phyloP scores from a whole-genome alignment of 2,329 filamentous ascomycete genomes.

The Daldinia sp. region DNA sequence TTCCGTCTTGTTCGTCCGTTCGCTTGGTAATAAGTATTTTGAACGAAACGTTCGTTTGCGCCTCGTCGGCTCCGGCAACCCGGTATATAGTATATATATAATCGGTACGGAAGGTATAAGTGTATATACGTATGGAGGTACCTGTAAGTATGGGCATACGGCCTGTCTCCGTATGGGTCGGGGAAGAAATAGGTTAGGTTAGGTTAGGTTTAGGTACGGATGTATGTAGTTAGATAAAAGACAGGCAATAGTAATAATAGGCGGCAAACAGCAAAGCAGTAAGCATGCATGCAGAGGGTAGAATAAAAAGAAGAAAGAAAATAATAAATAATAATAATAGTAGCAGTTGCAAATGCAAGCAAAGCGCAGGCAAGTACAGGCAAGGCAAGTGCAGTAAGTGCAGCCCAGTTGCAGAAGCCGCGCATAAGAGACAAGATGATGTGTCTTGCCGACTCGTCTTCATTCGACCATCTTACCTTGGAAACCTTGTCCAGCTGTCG shows the following conservation, averaged over 20 bases:
- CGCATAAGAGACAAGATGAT: slow-evolving; percentile 23
- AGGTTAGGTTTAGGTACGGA: background rate
- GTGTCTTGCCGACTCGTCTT: slow-evolving; percentile 30
- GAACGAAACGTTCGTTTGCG: slow-evolving; percentile 13
- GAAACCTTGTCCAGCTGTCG: slow-evolving; percentile 35
- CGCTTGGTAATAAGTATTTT: slow-evolving; percentile 4
- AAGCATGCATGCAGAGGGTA: background rate
- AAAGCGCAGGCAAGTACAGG: slow-evolving; percentile 1
- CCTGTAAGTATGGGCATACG: slow-evolving; percentile 8
- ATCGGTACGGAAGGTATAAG: background rate
- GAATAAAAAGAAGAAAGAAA: background rate
- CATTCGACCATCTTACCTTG: slow-evolving; percentile 17
- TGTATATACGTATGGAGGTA: background rate
- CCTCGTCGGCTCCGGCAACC: slow-evolving; percentile 31
- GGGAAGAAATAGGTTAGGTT: background rate
- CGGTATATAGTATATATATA: slow-evolving; percentile 30
- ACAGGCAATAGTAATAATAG: background rate
- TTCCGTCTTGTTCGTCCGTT: slow-evolving; percentile 19
- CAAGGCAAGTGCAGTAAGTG: background rate
- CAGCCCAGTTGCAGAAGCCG: slow-evolving; percentile 8
- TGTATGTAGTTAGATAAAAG: background rate
- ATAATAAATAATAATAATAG: slow-evolving; percentile 15
- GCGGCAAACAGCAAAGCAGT: background rate
- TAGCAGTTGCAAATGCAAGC: background rate
- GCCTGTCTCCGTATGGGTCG: slow-evolving; percentile 6